phyloP scores from a whole-genome alignment of 306 rosid genomes.

The Pachyrhizus erosus region DNA sequence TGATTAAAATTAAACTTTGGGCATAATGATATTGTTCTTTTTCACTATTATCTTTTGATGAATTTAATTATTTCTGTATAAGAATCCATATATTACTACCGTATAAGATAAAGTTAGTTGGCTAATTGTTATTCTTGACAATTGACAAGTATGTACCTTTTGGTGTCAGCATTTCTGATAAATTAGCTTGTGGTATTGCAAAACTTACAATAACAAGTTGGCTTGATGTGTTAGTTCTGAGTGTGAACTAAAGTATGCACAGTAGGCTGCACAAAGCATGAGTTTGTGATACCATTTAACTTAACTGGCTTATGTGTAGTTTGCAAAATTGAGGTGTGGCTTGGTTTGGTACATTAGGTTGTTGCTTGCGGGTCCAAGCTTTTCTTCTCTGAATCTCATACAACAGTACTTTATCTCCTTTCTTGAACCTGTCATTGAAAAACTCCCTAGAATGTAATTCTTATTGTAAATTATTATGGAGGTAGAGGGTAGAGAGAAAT shows the following conservation, averaged over 20 bases:
- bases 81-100: too few species aligned
- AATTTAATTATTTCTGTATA: too few species aligned
- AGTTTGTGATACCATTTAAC: neutral
- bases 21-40: neutral
- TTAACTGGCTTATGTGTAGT: slow-evolving; percentile 9
- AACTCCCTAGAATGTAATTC: too few species aligned
- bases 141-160: neutral
- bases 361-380: slow-evolving; percentile 73
- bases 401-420: slow-evolving; percentile 67
- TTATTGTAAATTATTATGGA: too few species aligned
- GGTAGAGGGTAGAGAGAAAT: too few species aligned
- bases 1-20: neutral
- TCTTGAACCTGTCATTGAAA: slow-evolving; percentile 74
- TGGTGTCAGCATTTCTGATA: neutral
- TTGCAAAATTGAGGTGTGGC: slow-evolving; percentile 11
- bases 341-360: slow-evolving; percentile 4
- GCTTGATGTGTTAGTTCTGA: slow-evolving; percentile 1
- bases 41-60: slow-evolving; percentile 16
- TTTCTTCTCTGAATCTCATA: slow-evolving; percentile 77
- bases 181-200: neutral
- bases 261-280: neutral
- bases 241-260: neutral
- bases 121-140: neutral
- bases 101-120: neutral
- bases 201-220: neutral